Evolutionary conservation across 805 yeast species (phyloP), one percentile per base, ranked within the genome.

Genomic region (Yarrowia sp.): DNA sequence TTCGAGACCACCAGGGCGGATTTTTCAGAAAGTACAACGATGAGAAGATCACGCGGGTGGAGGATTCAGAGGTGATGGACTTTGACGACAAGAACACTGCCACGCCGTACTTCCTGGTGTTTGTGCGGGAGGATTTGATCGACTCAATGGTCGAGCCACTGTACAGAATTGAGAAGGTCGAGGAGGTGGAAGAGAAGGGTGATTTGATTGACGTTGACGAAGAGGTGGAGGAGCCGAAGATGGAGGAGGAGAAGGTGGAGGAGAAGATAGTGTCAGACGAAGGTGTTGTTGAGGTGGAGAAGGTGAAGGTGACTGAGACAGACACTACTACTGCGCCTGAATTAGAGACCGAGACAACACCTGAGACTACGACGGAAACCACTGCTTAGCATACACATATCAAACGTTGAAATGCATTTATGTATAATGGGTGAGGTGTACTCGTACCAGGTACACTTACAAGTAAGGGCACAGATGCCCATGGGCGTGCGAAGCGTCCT

Each of bases 1-100:
- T 95, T 67, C 85, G 83, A 66, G 98, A 95, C 75, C 83, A 85
- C 2, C 81, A 81, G 67, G 80, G 81, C 19, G 81, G 83, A 30
- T 77, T 89, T 21, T 95, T 85, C 83, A 80, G 97, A 67, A 92
- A 91, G 78, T 95, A 95, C 75, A 95, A 95, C 72, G 99, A 95
- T 77, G 98, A 95, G 71, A 81, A 82, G n/a, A 96, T 95, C n/a
- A 85, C 91, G 2, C 96, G 88, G 68, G 97, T 89, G 0, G 85
- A 86, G 66, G 78, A 76, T 32, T 65, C 74, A 0, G 83, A 79
- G 62, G 79, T 76, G 21, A 73, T 73, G 66, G 71, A 70, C 22
- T 65, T 63, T 24, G 71, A 72, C 43, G 66, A 68, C 54, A 66
- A 65, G 30, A 91, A 91, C 73, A 87, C 91, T 0, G 97, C 98